Conservation (phyloP, 805 yeast species). For the Kazachstania viticola region DNA sequence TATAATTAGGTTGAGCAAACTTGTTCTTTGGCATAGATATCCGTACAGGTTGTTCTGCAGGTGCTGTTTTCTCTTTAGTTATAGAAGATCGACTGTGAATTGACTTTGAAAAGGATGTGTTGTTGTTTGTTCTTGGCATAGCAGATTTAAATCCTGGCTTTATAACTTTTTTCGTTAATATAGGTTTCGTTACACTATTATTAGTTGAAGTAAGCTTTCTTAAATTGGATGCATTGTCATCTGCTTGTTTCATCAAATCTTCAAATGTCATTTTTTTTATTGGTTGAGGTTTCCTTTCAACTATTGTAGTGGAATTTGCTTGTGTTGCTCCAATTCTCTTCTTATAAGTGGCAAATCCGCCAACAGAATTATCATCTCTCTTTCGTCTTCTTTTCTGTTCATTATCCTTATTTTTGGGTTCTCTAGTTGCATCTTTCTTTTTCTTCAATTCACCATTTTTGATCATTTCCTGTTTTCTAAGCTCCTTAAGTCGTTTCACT, state of each 20-base stretch:
- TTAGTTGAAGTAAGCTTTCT: not conserved
- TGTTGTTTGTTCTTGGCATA: no score
- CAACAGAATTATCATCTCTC: slow-evolving; percentile 8
- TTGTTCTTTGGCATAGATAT: slow-evolving; percentile 12
- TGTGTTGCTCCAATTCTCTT: slow-evolving; percentile 11
- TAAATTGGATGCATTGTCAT: slow-evolving; percentile 21
- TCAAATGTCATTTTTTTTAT: slow-evolving; percentile 39
- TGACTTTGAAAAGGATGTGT: not conserved
- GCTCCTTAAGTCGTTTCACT: slow-evolving; percentile 55
- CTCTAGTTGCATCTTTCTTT: slow-evolving; percentile 8
- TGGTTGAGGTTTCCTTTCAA: slow-evolving; percentile 10
- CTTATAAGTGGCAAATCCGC: slow-evolving; percentile 14
- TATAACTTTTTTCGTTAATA: slow-evolving; percentile 2
- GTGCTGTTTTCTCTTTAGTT: not conserved
- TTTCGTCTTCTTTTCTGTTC: slow-evolving; percentile 5
- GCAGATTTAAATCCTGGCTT: slow-evolving; percentile 13
- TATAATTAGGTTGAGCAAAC: slow-evolving; percentile 47
- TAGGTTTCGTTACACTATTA: not conserved
- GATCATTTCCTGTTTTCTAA: slow-evolving; percentile 45
- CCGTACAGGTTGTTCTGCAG: slow-evolving; percentile 5
- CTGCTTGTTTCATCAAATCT: slow-evolving; percentile 49
- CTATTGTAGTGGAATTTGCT: not conserved
- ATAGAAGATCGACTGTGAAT: not conserved
- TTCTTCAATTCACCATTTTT: slow-evolving; percentile 27
- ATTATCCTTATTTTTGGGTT: not conserved